These are phyloP conservation scores for Rhynchospora pubera DNA, from an alignment of 176 grass and related monocot species.

Conservation along the genomic window DNA sequence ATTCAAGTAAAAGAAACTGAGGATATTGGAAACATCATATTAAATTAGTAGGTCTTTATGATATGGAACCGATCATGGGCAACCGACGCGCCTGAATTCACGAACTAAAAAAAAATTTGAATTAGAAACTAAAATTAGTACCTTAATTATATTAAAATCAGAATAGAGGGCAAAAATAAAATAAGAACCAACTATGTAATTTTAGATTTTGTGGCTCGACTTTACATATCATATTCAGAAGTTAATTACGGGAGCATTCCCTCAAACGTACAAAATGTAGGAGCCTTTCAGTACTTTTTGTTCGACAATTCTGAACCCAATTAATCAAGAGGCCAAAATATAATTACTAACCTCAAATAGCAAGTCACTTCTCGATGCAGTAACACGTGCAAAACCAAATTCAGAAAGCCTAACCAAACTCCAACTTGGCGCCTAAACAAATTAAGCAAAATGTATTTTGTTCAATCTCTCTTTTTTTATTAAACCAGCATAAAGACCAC, in stretches of 20 bases:
- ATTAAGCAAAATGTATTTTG: not conserved
- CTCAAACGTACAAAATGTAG: not conserved
- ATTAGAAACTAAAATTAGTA: not conserved
- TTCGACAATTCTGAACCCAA: no score
- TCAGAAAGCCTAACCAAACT: slow-evolving; percentile 59
- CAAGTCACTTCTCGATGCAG: slow-evolving; percentile 34
- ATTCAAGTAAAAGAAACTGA: no score
- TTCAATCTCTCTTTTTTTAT: not conserved
- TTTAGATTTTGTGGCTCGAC: no score
- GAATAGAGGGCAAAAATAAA: no score
- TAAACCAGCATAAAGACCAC: not conserved
- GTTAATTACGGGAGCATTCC: no score
- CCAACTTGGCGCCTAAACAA: slow-evolving; percentile 29
- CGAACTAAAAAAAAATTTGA: slow-evolving; percentile 36
- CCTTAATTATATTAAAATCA: no score
- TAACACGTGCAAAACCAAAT: slow-evolving; percentile 49
- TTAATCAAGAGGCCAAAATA: no score
- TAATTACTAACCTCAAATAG: slow-evolving; percentile 33
- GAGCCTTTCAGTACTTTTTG: not conserved
- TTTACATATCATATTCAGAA: no score
- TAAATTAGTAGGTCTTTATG: slow-evolving; percentile 12
- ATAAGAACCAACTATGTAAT: no score
- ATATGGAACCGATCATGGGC: slow-evolving; percentile 50
- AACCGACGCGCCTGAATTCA: slow-evolving; percentile 37
- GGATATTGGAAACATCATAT: no score